phyloP scores from a whole-genome alignment of 1,284 basidiomycete genomes.

The Ustilago tritici region DNA sequence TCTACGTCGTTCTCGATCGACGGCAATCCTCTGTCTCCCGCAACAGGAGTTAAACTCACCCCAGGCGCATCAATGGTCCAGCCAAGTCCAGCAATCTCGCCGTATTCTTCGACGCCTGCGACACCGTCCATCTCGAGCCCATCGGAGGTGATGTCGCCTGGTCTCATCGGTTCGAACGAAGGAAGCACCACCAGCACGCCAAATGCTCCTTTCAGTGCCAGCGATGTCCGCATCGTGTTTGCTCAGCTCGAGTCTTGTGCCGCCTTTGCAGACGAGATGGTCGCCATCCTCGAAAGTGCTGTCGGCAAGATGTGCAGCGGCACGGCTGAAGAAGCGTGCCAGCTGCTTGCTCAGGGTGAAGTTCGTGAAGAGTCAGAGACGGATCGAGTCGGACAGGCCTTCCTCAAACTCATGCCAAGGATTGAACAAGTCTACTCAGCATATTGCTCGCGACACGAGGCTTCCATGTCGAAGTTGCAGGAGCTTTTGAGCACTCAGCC shows the following conservation, averaged over 20 bases:
- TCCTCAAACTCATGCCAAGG: conserved; percentile 80
- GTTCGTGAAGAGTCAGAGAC: conserved; percentile 40
- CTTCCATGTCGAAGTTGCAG: conserved; percentile 77
- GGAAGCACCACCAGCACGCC: conserved; percentile 7
- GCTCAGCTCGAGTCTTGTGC: conserved; percentile 82
- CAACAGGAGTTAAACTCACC: conserved; percentile 3
- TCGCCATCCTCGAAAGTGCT: conserved; percentile 70
- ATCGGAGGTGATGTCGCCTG: conserved; percentile 12
- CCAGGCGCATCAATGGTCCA: conserved; percentile 6
- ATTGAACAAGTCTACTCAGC: conserved; percentile 83
- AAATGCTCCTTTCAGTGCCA: conserved; percentile 74
- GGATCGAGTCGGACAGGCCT: conserved; percentile 82
- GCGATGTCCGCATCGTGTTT: conserved; percentile 82
- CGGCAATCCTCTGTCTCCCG: conserved; percentile 19
- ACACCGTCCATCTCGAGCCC: conserved; percentile 34
- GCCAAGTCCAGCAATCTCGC: conserved; percentile 18
- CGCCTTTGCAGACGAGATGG: conserved; percentile 78
- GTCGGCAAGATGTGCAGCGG: conserved; percentile 54
- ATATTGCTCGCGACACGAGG: conserved; percentile 87
- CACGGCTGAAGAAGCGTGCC: conserved; percentile 32
- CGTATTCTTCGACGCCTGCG: conserved; percentile 15
- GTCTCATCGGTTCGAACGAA: conserved; percentile 13
- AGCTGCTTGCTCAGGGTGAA: conserved; percentile 29
- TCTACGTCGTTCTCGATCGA: conserved; percentile 32
- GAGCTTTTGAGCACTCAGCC: conserved; percentile 61